Conservation (phyloP, 805 yeast species). For the Tetrapisispora pingtungensis region DNA sequence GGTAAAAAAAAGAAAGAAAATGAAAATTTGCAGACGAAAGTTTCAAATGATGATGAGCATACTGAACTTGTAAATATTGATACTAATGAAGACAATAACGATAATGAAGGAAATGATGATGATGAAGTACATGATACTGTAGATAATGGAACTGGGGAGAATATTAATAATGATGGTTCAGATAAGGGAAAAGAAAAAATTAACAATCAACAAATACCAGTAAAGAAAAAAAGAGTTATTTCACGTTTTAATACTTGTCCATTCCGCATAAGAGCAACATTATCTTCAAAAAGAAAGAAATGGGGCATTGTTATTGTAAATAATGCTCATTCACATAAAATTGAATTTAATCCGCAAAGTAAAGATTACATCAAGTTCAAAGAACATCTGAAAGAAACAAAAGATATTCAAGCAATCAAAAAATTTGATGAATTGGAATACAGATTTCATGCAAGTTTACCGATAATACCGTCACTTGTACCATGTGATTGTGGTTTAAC, state of each 20-base stretch:
- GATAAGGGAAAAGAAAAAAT: not conserved
- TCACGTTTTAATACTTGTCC: conserved; percentile 42
- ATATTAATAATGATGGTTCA: no score
- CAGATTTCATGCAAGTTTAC: conserved; percentile 24
- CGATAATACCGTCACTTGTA: conserved; percentile 24
- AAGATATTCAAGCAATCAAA: conserved; percentile 27
- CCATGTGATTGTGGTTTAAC: conserved; percentile 32
- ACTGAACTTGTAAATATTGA: not conserved
- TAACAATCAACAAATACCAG: not conserved
- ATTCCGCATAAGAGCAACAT: conserved; percentile 56
- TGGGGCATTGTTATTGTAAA: conserved; percentile 57
- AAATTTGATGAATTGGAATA: conserved; percentile 31
- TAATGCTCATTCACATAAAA: conserved; percentile 48
- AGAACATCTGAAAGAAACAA: conserved; percentile 16
- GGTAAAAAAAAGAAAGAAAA: not conserved
- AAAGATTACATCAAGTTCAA: conserved; percentile 30
- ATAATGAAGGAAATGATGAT: no score
- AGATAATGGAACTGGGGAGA: not conserved
- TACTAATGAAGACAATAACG: conserved; percentile 2
- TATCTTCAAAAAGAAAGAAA: conserved; percentile 37
- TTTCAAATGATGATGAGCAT: no score
- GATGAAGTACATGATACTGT: no score
- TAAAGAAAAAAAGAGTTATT: conserved; percentile 24
- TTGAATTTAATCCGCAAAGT: conserved; percentile 28
- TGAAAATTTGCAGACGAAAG: not conserved